A percentile compares a stretch with the other conserved stretches of the same genome.
These are phyloP conservation scores for Bacterosira constricta DNA, from an alignment of 108 stramenopile species.

Conservation along the genomic window DNA sequence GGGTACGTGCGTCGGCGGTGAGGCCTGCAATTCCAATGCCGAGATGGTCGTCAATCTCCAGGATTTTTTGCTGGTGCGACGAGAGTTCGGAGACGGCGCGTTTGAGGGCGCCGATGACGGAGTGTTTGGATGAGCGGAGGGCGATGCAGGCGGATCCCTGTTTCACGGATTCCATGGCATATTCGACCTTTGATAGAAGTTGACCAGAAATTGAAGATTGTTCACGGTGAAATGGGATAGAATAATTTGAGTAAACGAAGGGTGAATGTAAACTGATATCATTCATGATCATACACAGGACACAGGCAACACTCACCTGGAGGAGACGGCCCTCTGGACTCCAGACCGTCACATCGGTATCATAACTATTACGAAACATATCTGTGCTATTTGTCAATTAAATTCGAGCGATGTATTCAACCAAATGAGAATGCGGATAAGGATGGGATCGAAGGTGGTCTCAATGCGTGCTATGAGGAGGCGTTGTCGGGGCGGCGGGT, in stretches of 20 bases:
- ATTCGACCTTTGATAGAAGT: conserved; percentile 80
- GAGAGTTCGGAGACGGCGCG: conserved; percentile 95
- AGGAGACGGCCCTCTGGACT: conserved; percentile 98
- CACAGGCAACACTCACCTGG: conserved; percentile 71
- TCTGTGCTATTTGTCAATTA: no score
- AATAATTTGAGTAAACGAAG: not conserved
- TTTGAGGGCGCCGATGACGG: conserved; percentile 96
- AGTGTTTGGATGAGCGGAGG: conserved; percentile 79
- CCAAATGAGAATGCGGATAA: not conserved
- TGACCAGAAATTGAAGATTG: not conserved
- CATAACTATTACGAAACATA: conserved; percentile 99
- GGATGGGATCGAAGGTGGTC: not conserved
- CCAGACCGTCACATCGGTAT: conserved; percentile 99
- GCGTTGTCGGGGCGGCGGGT: not conserved
- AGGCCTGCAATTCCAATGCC: conserved; percentile 96
- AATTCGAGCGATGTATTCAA: no score
- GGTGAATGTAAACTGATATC: not conserved
- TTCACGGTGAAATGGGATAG: not conserved
- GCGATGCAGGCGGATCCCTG: conserved; percentile 97
- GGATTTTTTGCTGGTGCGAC: conserved; percentile 95
- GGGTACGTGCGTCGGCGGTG: conserved; percentile 95
- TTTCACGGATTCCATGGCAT: conserved; percentile 99
- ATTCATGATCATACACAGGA: not conserved
- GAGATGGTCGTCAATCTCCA: conserved; percentile 98
- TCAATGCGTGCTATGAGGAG: no score